Base-by-base conservation (phyloP, 2,329 filamentous ascomycete genomes). In the Chrysoporthe austroafricana region DNA sequence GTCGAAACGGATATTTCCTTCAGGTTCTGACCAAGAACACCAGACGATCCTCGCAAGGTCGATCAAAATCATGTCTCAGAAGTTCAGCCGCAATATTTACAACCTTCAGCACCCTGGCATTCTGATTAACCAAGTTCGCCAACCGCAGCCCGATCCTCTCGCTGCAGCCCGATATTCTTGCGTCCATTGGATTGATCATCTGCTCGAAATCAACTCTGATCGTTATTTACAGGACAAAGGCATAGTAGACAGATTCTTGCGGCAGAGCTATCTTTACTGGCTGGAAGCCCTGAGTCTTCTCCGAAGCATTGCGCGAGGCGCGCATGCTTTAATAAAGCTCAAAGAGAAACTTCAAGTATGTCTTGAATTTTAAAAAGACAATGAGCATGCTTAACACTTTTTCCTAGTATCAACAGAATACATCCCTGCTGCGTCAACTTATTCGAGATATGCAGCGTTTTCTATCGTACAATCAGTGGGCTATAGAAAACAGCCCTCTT, bases 201-300 rank as follows among this genome's bases (percentile, higher is more conserved):
- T 79, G 8, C 26, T 43, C 14, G 46, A 74, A n/a, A 36, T 8
- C n/a, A 67, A 59, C n/a, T 21, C 57, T 42, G 18, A 59, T 59
- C 3, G n/a, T 3, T 59, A 5, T 1, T 73, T 75, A 66, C 68
- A 70, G 64, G 74, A 77, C 60, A 66, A 68, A 57, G 74, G 73
- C 32, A n/a, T 21, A 21, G 69, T 76, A 4, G 63, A 76, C 63
- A 18, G 36, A 2, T 83, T 83, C 67, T 66, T 82, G 7, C 62
- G 73, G 66, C 64, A 72, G 16, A 75, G 79, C n/a, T 75, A 76
- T 61, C 74, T 84, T 1, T 75, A 82, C 63, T 84, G 79, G 81
- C 72, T 84, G 2, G 81, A 84, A 66, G 77, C 78, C 43, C 74
- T 83, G 2, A 78, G 79, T 58, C 74, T 81, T 4, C 68, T 79